Evolutionary conservation across 805 yeast genomes (phyloP).

Genomic region (Blastobotrys terrestris): DNA sequence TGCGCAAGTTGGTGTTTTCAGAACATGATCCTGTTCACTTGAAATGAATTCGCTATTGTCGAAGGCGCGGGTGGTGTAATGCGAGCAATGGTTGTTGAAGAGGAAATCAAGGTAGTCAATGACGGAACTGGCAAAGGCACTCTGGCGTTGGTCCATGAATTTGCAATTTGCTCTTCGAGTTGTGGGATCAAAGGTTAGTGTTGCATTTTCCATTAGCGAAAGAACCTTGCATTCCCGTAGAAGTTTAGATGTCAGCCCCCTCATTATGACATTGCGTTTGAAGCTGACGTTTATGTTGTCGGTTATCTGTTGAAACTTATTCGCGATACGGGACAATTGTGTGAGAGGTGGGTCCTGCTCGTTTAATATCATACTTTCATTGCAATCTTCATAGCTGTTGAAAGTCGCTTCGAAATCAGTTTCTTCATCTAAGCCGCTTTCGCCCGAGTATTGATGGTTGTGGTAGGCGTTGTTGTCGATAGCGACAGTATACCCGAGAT

Average conservation of each 20-base stretch:
- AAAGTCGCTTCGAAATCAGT: not conserved
- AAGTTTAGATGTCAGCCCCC: not conserved
- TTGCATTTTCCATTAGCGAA: not conserved
- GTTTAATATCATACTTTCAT: not conserved
- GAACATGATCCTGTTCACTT: not conserved
- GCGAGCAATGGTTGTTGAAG: not conserved
- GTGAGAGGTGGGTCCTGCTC: not conserved
- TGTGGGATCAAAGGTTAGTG: not conserved
- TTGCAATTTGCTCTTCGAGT: not conserved
- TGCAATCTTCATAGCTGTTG: not conserved
- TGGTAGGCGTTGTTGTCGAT: not conserved
- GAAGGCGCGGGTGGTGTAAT: not conserved
- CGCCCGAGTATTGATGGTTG: not conserved
- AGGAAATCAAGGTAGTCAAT: not conserved
- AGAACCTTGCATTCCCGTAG: not conserved
- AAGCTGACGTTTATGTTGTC: not conserved
- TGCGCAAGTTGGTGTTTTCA: not conserved
- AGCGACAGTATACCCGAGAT: too few relatives aligned
- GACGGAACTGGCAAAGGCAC: not conserved
- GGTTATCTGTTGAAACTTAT: too few relatives aligned
- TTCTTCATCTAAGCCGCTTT: not conserved
- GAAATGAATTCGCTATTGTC: not conserved
- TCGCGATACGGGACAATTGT: not conserved
- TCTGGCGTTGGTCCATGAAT: not conserved
- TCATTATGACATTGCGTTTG: not conserved